Conservation (phyloP, 768 basidiomycete species). For the Agaricus subrufescens region DNA sequence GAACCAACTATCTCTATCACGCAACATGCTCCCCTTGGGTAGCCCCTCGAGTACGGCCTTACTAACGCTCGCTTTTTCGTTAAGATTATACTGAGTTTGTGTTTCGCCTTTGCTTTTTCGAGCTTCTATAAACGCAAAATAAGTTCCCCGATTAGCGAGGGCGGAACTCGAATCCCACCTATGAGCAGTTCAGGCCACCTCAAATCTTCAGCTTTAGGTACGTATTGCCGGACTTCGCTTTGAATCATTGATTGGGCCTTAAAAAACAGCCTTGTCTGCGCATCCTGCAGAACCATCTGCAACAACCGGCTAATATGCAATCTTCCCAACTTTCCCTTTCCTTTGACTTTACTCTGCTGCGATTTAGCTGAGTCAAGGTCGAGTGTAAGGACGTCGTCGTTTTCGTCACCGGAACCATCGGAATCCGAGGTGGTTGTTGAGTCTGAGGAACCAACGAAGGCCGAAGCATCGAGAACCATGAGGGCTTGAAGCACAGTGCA, state of each 20-base stretch:
- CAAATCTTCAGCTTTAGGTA: slow-evolving; percentile 73
- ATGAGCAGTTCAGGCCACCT: slow-evolving; percentile 82
- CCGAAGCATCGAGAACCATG: slow-evolving; percentile 84
- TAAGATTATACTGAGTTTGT: neutral
- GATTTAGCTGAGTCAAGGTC: slow-evolving; percentile 29
- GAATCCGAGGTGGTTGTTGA: slow-evolving; percentile 11
- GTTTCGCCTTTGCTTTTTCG: neutral
- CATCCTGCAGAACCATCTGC: slow-evolving; percentile 91
- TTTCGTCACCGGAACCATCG: slow-evolving; percentile 16
- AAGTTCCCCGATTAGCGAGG: neutral
- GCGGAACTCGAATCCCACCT: slow-evolving; percentile 38
- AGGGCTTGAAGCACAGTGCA: slow-evolving; percentile 95
- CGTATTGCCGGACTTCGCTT: slow-evolving; percentile 81
- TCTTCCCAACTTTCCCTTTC: slow-evolving; percentile 19
- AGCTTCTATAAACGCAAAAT: neutral
- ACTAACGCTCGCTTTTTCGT: slow-evolving; percentile 66
- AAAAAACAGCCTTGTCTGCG: slow-evolving; percentile 93
- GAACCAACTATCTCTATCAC: slow-evolving; percentile 86
- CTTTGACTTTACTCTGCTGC: slow-evolving; percentile 28
- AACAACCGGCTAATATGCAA: slow-evolving; percentile 80
- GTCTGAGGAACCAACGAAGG: slow-evolving; percentile 14
- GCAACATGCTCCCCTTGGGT: slow-evolving; percentile 33
- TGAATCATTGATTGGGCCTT: slow-evolving; percentile 92
- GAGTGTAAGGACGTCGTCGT: slow-evolving; percentile 30
- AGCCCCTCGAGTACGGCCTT: slow-evolving; percentile 30